These are phyloP conservation scores for Hyaloraphidium curvatum DNA, from an alignment of 192 early-diverging fungal species.

Conservation along the genomic window DNA sequence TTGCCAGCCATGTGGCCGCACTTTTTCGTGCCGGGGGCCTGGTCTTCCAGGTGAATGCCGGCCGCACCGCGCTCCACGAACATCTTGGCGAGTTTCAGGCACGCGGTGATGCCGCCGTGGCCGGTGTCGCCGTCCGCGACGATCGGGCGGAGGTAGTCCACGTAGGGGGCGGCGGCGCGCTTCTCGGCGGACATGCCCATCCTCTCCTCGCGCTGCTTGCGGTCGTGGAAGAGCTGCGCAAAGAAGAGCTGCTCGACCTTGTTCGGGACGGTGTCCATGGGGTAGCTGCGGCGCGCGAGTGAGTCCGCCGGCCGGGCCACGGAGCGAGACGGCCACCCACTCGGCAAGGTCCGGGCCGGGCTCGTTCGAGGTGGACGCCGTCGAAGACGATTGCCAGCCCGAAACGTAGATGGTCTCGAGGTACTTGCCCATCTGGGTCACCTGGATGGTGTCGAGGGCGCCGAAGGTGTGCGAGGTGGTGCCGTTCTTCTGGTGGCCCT, in stretches of 20 bases:
- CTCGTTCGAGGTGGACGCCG: slow-evolving; percentile 84
- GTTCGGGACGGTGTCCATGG: slow-evolving; percentile 64
- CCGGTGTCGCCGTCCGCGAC: slow-evolving; percentile 97
- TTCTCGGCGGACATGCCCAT: slow-evolving; percentile 39
- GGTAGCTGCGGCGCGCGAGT: not conserved
- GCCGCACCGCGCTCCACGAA: slow-evolving; percentile 93
- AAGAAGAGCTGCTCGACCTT: slow-evolving; percentile 97
- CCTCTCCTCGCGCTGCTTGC: slow-evolving; percentile 83
- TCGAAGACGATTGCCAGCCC: slow-evolving; percentile 96
- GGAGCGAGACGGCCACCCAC: slow-evolving; percentile 13
- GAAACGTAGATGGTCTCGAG: slow-evolving; percentile 94
- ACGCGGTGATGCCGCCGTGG: slow-evolving; percentile 94
- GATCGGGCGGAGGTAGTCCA: slow-evolving; percentile 85
- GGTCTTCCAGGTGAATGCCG: slow-evolving; percentile 86
- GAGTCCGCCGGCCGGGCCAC: not conserved
- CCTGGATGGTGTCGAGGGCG: slow-evolving; percentile 83
- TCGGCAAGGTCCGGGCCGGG: slow-evolving; percentile 96
- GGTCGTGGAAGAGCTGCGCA: slow-evolving; percentile 93
- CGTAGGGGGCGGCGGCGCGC: slow-evolving; percentile 46
- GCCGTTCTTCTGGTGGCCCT: slow-evolving; percentile 50
- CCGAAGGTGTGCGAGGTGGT: slow-evolving; percentile 88
- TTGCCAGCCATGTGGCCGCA: slow-evolving; percentile 99
- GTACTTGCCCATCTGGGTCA: slow-evolving; percentile 91
- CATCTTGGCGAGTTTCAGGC: slow-evolving; percentile 93
- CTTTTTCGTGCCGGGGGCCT: slow-evolving; percentile 90